Evolutionary conservation across 2,329 filamentous ascomycete species (phyloP), one percentile per base, ranked within the genome.

Genomic region (Cordyceps pruinosa): DNA sequence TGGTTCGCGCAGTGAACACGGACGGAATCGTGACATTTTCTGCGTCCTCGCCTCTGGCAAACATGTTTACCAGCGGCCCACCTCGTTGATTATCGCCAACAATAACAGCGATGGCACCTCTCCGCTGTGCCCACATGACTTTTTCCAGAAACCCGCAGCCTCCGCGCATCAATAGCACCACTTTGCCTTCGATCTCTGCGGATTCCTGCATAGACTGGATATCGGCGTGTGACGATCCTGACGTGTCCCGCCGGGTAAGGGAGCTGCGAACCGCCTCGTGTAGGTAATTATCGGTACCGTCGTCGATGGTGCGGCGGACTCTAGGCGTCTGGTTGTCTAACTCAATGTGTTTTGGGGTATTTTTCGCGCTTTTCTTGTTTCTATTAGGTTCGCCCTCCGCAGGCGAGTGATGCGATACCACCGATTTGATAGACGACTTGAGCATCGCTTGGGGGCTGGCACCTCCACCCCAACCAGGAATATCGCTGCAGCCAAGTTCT

Each of bases 81-180:
- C 93, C 93, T 60, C 89, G 88, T 58, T 89, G 87, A 70, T 97
- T 89, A 70, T 99, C 94, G 26, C 94, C 94, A 3, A 99, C 92
- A 62, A 99, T 95, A 59, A 99, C 77, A 35, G 90, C 94, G 59
- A 91, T 81, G 21, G 88, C 94, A 25, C 94, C 94, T 66, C 94
- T 84, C 60, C 91, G 83, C 70, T 99, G 94, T 13, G 89, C 90
- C 94, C 94, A 99, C 75, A 95, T 93, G 61, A 94, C 90, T 73
- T 99, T 99, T 69, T 97, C 93, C 59, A 97, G 73, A 70, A 99
- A 99, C 5, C 94, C 94, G 71, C 94, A 99, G 8, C 93, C 94
- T 58, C 94, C 94, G 56, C 94, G 85, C 70, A 90, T 95, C 57
- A 99, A 78, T 53, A 99, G 77, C 2, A 96, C 94, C 48, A 99